Base-by-base conservation (phyloP, 768 basidiomycete species). In the Suillus sp. region DNA sequence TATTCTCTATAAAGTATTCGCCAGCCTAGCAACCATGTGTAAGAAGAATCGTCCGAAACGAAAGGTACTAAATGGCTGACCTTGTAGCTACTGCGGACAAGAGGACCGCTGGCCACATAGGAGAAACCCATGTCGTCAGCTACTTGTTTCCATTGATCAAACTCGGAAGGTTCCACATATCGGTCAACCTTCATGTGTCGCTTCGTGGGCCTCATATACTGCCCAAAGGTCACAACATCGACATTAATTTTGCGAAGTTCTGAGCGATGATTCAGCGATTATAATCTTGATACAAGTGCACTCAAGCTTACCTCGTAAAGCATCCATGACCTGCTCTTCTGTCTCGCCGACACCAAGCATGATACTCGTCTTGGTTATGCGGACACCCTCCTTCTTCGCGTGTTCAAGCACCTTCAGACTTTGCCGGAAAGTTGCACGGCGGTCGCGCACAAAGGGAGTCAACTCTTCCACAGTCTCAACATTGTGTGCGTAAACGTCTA, bases 151-250 rank as follows among this genome's bases (percentile, higher is more conserved):
- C 96, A 99, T 62, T 83, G 79, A 65, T 92, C 91, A 69, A 99
- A 99, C 73, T 99, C 96, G 4, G 86, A 84, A 1, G 97, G 97
- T 64, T 93, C 87, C 27, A 99, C 95, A 70, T 99, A 99, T 35
- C 94, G 91, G 68, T 94, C 91, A 11, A 99, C 97, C 77, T 99
- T 99, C 97, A 99, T 99, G 77, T 99, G 97, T 34, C 89, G 86
- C 77, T 99, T 99, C 10, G 97, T 98, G 8, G 97, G 97, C 56
- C 97, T 91, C 97, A 99, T 99, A 77, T 99, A 99, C 78, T 99
- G 97, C 2, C 97, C 97, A 73, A 99, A 99, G 2, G 97, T 99
- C 34, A 99, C 95, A 7, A 99, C 96, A 71, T 99, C 96, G 51
- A 99, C 96, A 67, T 94, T 84, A 53, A 87, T 80, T 67, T 88